These are phyloP conservation scores for Lachancea meyersii DNA, from an alignment of 805 yeast species.

Conservation along the genomic window DNA sequence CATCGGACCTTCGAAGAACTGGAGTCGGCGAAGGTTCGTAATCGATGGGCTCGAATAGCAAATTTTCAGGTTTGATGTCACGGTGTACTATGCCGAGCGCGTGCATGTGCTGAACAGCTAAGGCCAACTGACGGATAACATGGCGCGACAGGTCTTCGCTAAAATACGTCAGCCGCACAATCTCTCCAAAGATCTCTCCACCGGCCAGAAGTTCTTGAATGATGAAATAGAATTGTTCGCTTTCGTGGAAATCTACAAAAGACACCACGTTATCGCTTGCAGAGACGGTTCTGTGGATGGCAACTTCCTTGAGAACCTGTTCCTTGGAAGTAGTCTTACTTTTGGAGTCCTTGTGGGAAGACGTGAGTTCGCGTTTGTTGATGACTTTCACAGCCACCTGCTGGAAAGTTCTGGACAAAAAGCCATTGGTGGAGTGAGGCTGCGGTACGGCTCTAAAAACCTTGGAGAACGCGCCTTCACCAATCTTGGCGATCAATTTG, in stretches of 20 bases:
- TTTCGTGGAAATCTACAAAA: conserved; percentile 61
- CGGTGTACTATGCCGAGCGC: conserved; percentile 75
- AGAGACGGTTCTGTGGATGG: conserved; percentile 59
- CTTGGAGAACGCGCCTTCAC: conserved; percentile 79
- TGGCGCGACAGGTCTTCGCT: conserved; percentile 61
- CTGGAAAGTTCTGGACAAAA: conserved; percentile 14
- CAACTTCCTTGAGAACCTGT: conserved; percentile 74
- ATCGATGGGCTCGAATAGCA: conserved; percentile 57
- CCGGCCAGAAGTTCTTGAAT: conserved; percentile 70
- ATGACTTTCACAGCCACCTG: conserved; percentile 53
- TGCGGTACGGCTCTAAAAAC: conserved; percentile 55
- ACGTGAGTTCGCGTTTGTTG: conserved; percentile 56
- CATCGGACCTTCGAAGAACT: conserved; percentile 57
- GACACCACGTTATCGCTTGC: conserved; percentile 48
- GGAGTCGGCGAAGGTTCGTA: conserved; percentile 36
- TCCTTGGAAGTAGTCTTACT: conserved; percentile 33
- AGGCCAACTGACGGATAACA: conserved; percentile 55
- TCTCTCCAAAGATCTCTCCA: conserved; percentile 68
- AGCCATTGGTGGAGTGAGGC: conserved; percentile 11
- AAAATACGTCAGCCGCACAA: conserved; percentile 60
- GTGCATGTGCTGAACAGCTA: conserved; percentile 64
- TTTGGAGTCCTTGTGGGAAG: conserved; percentile 38
- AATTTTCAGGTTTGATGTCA: conserved; percentile 77
- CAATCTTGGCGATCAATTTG: conserved; percentile 45
- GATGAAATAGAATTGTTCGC: conserved; percentile 54